phyloP scores from a whole-genome alignment of 441 rosid species.

The Breynia disticha region DNA sequence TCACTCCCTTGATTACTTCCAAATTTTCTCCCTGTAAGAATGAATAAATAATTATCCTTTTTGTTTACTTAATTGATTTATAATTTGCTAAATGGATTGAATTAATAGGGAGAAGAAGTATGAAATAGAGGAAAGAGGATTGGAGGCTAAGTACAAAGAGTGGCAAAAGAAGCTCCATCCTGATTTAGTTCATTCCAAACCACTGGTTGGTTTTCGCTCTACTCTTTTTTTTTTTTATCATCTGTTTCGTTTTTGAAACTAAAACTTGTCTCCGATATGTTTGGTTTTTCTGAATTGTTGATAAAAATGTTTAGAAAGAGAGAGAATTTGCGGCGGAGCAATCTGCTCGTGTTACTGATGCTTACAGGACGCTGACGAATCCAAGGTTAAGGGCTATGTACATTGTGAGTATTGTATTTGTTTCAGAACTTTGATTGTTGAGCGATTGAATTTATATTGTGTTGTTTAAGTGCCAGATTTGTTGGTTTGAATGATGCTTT shows the following conservation, averaged over 20 bases:
- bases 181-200: slow-evolving; percentile 89
- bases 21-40: slow-evolving; percentile 60
- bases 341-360: slow-evolving; percentile 80
- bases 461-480: background rate
- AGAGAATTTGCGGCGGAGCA: slow-evolving; percentile 78
- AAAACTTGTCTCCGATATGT: too few relatives aligned
- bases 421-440: too few relatives aligned
- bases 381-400: slow-evolving; percentile 66
- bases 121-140: slow-evolving; percentile 40
- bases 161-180: slow-evolving; percentile 98
- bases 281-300: background rate
- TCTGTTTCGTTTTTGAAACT: background rate
- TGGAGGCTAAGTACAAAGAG: slow-evolving; percentile 65
- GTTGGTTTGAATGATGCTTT: background rate
- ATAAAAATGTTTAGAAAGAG: slow-evolving; percentile 45
- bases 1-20: slow-evolving; percentile 60
- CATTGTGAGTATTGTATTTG: slow-evolving; percentile 37
- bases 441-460: background rate
- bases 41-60: slow-evolving; percentile 11
- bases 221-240: background rate
- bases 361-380: slow-evolving; percentile 55
- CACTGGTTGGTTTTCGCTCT: slow-evolving; percentile 38
- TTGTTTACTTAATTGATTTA: background rate
- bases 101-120: slow-evolving; percentile 51
- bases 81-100: background rate